These are phyloP conservation scores for Pythium periplocum DNA, from an alignment of 352 stramenopile species.

Conservation along the genomic window DNA sequence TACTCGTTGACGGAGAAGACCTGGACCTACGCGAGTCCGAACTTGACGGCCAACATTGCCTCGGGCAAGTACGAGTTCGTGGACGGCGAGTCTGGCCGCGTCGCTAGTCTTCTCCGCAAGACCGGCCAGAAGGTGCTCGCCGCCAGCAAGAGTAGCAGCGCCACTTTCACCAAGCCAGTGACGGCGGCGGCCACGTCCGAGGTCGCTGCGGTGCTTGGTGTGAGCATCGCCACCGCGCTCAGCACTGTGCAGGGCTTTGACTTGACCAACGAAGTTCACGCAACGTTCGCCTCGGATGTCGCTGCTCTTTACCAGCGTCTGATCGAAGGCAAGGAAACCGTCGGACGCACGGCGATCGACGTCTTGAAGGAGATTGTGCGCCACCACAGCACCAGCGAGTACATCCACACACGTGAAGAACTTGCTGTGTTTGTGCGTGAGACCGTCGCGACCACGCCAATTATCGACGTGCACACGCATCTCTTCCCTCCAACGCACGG, in stretches of 20 bases:
- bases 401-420: constrained; percentile 19
- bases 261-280: constrained; percentile 28
- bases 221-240: constrained; percentile 30
- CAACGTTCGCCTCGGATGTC: constrained; percentile 42
- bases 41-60: constrained; percentile 32
- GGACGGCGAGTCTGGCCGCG: constrained; percentile 27
- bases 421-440: constrained; percentile 34
- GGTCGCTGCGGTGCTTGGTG: constrained; percentile 24
- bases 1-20: constrained; percentile 31
- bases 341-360: constrained; percentile 19
- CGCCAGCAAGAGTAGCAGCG: constrained; percentile 32
- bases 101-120: constrained; percentile 19
- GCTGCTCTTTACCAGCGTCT: constrained; percentile 48
- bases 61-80: constrained; percentile 51
- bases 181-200: constrained; percentile 23
- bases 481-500: constrained; percentile 89
- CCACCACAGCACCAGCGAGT: constrained; percentile 35
- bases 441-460: constrained; percentile 23
- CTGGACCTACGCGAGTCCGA: constrained; percentile 30
- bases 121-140: constrained; percentile 21
- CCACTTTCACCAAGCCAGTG: constrained; percentile 24
- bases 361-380: constrained; percentile 32
- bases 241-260: constrained; percentile 34
- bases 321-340: constrained; percentile 29
- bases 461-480: constrained; percentile 92